phyloP scores from a whole-genome alignment of 1,284 basidiomycete genomes.

The Tausonia pullulans region DNA sequence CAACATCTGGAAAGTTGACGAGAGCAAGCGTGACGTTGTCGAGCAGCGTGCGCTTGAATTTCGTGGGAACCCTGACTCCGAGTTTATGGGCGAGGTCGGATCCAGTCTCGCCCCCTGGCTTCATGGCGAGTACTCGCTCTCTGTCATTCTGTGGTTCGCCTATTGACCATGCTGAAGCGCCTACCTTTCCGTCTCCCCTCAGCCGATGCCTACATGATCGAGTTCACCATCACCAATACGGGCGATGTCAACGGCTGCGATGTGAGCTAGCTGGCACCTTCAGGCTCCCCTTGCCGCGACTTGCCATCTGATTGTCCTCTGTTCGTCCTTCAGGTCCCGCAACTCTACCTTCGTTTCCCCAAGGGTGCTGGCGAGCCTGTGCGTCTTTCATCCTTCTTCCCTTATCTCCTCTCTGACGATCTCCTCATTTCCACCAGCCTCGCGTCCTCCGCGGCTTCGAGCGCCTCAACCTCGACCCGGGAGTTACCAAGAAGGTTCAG shows the following conservation, averaged over 20 bases:
- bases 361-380: constrained; percentile 29
- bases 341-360: constrained; percentile 36
- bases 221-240: constrained; percentile 32
- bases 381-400: constrained; percentile 21
- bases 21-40: too few species aligned
- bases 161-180: too few species aligned
- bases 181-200: too few species aligned
- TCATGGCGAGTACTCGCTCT: too few species aligned
- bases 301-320: too few species aligned
- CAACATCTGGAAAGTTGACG: not conserved
- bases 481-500: constrained; percentile 25
- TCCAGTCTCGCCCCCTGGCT: too few species aligned
- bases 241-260: constrained; percentile 37
- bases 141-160: too few species aligned
- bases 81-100: too few species aligned
- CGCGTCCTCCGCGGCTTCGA: constrained; percentile 30
- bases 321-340: constrained; percentile 20
- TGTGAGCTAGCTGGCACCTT: constrained; percentile 20
- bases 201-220: not conserved
- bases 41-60: too few species aligned
- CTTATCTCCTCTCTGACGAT: not conserved
- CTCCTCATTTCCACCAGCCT: not conserved
- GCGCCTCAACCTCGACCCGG: constrained; percentile 31
- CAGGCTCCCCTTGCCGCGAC: too few species aligned
- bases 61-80: too few species aligned